phyloP scores from a whole-genome alignment of 2,329 filamentous ascomycete species.

The Colletotrichum melonis region DNA sequence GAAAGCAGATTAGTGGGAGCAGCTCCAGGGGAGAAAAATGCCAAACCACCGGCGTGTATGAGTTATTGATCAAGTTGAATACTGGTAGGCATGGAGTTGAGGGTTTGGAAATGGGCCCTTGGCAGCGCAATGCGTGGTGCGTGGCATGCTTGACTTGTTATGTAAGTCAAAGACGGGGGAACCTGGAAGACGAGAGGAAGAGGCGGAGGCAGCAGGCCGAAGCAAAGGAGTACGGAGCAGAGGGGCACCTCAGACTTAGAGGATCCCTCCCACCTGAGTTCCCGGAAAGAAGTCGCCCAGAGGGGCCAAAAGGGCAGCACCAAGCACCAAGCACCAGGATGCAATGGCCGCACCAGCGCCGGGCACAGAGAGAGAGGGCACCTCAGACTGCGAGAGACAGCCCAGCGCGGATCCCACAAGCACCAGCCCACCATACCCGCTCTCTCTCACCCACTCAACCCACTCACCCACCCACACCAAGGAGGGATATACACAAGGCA shows the following conservation, averaged over 20 bases:
- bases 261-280: not conserved
- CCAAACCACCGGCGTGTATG: slow-evolving; percentile 22
- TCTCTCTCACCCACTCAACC: slow-evolving; percentile 29
- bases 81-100: slow-evolving; percentile 35
- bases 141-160: slow-evolving; percentile 37
- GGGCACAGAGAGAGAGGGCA: not conserved
- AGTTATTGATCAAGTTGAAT: slow-evolving; percentile 30
- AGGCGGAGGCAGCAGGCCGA: slow-evolving; percentile 11
- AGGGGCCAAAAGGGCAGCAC: not conserved
- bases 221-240: slow-evolving; percentile 6
- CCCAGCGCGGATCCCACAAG: not conserved
- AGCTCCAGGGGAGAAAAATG: not conserved
- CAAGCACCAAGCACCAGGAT: not conserved
- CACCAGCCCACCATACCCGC: slow-evolving; percentile 18
- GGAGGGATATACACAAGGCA: slow-evolving; percentile 20
- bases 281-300: not conserved
- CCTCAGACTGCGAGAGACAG: not conserved
- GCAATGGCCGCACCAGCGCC: not conserved
- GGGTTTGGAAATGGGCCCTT: slow-evolving; percentile 27
- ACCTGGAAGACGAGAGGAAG: slow-evolving; percentile 31
- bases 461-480: slow-evolving; percentile 22
- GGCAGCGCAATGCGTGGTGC: slow-evolving; percentile 33
- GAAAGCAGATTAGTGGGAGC: slow-evolving; percentile 6
- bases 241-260: not conserved
- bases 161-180: slow-evolving; percentile 34